Conservation (phyloP, 768 basidiomycete genomes). For the Amanita polypyramis region DNA sequence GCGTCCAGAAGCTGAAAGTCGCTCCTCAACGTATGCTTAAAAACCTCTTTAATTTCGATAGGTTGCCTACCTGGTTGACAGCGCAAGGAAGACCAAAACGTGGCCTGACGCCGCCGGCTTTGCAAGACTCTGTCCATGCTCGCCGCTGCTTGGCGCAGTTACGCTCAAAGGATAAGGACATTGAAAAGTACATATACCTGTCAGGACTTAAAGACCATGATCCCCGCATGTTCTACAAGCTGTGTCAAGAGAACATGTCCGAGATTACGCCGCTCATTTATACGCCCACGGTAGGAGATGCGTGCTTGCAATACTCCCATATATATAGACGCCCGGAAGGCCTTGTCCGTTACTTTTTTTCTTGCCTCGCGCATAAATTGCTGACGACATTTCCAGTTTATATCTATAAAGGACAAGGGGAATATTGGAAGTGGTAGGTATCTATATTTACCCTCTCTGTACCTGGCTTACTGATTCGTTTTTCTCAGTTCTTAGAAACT, state of each 20-base stretch:
- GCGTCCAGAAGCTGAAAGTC: slow-evolving; percentile 59
- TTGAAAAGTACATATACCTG: slow-evolving; percentile 85
- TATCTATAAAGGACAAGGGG: slow-evolving; percentile 80
- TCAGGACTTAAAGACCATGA: slow-evolving; percentile 65
- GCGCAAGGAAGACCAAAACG: slow-evolving; percentile 31
- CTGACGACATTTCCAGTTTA: slow-evolving; percentile 32
- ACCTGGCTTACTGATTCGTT: neutral
- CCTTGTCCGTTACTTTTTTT: slow-evolving; percentile 32
- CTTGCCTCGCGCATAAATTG: slow-evolving; percentile 8
- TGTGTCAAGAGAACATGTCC: slow-evolving; percentile 62
- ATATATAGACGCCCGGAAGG: slow-evolving; percentile 72
- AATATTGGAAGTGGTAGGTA: slow-evolving; percentile 44
- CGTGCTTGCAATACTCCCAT: slow-evolving; percentile 74
- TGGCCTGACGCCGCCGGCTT: slow-evolving; percentile 52
- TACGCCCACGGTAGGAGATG: slow-evolving; percentile 89
- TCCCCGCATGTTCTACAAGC: slow-evolving; percentile 64
- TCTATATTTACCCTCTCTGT: neutral
- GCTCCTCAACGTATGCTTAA: slow-evolving; percentile 41
- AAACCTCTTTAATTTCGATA: slow-evolving; percentile 6
- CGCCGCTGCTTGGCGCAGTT: slow-evolving; percentile 59
- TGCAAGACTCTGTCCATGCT: slow-evolving; percentile 41
- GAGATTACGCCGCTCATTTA: slow-evolving; percentile 77
- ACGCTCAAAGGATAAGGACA: slow-evolving; percentile 58
- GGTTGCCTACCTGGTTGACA: slow-evolving; percentile 15
- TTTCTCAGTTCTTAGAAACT: slow-evolving; percentile 49